Base-by-base conservation (phyloP, 116 monocot species). In the Trichopus zeylanicus region DNA sequence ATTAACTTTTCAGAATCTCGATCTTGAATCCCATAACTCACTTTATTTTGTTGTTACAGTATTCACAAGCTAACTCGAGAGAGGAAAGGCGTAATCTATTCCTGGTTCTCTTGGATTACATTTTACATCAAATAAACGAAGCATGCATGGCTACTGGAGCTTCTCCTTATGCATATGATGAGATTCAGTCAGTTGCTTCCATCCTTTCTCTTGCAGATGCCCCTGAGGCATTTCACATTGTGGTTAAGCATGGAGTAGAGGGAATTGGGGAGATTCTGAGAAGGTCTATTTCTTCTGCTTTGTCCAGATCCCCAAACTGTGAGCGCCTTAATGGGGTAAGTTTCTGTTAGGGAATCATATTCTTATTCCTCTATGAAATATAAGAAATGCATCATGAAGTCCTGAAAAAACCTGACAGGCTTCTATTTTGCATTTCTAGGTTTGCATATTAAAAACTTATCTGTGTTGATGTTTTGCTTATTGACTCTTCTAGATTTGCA, bases 81-180 rank as follows among this genome's bases (percentile, higher is more conserved):
- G 91, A 91, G 52, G 91, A 98, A 77, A 98, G 81, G 75, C 53
- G 69, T 31, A 75, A 85, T 78, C 75, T 98, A 26, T 98, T 91
- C 61, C 65, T 85, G 37, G 70, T 98, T 46, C 79, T 98, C 20
- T 79, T 91, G 57, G 98, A 98, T 69, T 87, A 80, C 67, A 82
- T 70, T 23, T 37, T 98, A 52, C 65, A 88, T 69, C 82, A 82
- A 59, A 85, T 98, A 73, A 87, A 91, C 63, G 70, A 77, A 64
- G 53, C 61, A 49, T 80, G 75, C 65, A 55, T 66, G 56, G 72
- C 68, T 62, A 61, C 75, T 63, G 84, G 81, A 51, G 67, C 62
- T 68, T 76, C 81, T 53, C 37, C 62, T 61, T 84, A 75, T 70
- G 29, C 39, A 23, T 75, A 68, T 67, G 80, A 85, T 70, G 91